Evolutionary conservation across 148 eudicot genomes (phyloP).

Genomic region (Camellia sinensis): DNA sequence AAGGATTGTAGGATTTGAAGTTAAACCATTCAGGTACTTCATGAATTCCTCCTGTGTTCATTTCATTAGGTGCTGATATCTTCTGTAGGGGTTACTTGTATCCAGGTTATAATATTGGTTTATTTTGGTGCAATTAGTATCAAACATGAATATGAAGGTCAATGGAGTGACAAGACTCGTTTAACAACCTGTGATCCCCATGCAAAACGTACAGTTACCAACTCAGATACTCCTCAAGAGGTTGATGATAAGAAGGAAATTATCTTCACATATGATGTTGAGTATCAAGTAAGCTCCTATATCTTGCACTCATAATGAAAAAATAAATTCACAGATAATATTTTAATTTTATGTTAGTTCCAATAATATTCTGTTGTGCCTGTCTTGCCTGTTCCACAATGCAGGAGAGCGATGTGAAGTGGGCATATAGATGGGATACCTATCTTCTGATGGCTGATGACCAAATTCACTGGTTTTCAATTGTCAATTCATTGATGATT

Average conservation of each 20-base stretch:
- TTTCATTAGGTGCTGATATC: not conserved
- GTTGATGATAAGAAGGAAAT: slow-evolving; percentile 43
- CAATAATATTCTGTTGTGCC: not conserved
- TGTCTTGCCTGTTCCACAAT: not conserved
- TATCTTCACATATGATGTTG: slow-evolving; percentile 40
- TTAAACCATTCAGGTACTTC: slow-evolving; percentile 30
- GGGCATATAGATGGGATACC: slow-evolving; percentile 47
- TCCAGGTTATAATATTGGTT: not conserved
- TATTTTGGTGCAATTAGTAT: slow-evolving; percentile 18
- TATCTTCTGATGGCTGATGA: slow-evolving; percentile 45
- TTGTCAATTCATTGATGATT: slow-evolving; percentile 41
- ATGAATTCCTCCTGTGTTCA: not conserved
- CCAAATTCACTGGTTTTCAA: slow-evolving; percentile 38
- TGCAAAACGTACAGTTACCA: slow-evolving; percentile 30
- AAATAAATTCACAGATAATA: not conserved
- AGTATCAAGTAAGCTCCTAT: slow-evolving; percentile 23
- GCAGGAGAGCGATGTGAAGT: slow-evolving; percentile 39
- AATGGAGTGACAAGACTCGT: slow-evolving; percentile 30
- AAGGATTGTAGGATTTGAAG: slow-evolving; percentile 42
- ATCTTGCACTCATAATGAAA: not conserved
- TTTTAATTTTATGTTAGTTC: not conserved
- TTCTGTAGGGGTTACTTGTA: not conserved
- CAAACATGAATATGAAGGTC: slow-evolving; percentile 34
- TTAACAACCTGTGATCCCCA: slow-evolving; percentile 40
- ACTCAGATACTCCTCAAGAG: slow-evolving; percentile 35